A percentile compares a stretch with the other conserved stretches of the same genome.
Conservation (phyloP, 805 yeast species). For the Pichia ethanolica region DNA sequence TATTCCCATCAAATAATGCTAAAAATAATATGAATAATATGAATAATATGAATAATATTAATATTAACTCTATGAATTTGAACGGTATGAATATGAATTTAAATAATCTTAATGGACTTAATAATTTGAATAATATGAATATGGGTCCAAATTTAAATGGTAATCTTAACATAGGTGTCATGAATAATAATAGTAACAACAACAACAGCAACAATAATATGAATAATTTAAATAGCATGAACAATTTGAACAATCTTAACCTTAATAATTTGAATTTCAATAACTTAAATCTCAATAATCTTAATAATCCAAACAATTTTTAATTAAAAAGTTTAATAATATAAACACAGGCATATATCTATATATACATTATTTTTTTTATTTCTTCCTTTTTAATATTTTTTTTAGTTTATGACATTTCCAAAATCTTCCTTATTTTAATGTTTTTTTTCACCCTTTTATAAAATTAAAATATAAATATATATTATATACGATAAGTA, state of each 20-base stretch:
- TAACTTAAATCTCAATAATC: not conserved
- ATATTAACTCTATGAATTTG: not conserved
- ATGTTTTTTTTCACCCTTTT: no score
- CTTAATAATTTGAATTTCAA: not conserved
- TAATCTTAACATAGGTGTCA: not conserved
- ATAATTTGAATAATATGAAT: not conserved
- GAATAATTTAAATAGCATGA: not conserved
- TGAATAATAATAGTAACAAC: not conserved
- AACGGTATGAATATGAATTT: not conserved
- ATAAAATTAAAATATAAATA: no score
- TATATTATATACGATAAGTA: no score
- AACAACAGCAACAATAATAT: not conserved
- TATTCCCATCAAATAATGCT: not conserved
- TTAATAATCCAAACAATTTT: not conserved
- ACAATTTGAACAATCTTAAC: not conserved
- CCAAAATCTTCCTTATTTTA: no score
- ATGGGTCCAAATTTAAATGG: not conserved
- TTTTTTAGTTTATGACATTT: no score
- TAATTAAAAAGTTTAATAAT: not conserved
- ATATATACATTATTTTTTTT: no score
- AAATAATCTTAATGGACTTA: not conserved
- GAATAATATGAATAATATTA: not conserved
- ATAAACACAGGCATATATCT: not conserved
- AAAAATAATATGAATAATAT: constrained; percentile 1
- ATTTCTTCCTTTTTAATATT: no score